These are phyloP conservation scores for Mixia osmundae DNA, from an alignment of 1,284 basidiomycete genomes.

Conservation along the genomic window DNA sequence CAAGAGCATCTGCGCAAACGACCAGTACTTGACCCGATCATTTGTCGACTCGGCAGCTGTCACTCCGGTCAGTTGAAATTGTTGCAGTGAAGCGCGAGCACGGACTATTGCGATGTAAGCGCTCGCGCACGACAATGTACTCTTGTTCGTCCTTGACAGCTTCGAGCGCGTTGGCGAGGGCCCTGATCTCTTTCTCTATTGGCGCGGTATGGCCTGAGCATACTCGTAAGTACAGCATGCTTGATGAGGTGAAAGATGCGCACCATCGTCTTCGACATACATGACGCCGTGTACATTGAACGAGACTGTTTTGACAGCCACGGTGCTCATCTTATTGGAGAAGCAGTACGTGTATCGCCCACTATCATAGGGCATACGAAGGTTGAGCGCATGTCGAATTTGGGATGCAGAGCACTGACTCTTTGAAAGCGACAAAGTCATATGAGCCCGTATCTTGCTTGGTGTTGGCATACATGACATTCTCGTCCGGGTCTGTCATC, in stretches of 20 bases:
- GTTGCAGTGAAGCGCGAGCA: not conserved
- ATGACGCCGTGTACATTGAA: conserved; percentile 98
- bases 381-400: not conserved
- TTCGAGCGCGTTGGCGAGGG: conserved; percentile 58
- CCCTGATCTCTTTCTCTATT: conserved; percentile 83
- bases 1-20: conserved; percentile 65
- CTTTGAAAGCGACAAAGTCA: conserved; percentile 59
- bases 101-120: conserved; percentile 63
- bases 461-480: conserved; percentile 48
- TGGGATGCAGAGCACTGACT: conserved; percentile 19
- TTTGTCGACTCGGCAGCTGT: conserved; percentile 35
- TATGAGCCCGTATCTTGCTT: conserved; percentile 74
- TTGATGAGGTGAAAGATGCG: conserved; percentile 15
- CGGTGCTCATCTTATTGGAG: conserved; percentile 87
- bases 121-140: conserved; percentile 86
- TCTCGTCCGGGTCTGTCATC: conserved; percentile 51
- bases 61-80: not conserved
- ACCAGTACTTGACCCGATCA: conserved; percentile 97
- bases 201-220: conserved; percentile 40
- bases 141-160: conserved; percentile 97
- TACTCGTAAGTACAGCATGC: no score
- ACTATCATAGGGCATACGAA: conserved; percentile 2
- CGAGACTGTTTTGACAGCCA: conserved; percentile 81
- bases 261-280: conserved; percentile 65
- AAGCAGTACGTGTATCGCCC: conserved; percentile 92